Evolutionary conservation across 2,329 filamentous ascomycete genomes (phyloP).

Genomic region (Penicillium rolfsii): DNA sequence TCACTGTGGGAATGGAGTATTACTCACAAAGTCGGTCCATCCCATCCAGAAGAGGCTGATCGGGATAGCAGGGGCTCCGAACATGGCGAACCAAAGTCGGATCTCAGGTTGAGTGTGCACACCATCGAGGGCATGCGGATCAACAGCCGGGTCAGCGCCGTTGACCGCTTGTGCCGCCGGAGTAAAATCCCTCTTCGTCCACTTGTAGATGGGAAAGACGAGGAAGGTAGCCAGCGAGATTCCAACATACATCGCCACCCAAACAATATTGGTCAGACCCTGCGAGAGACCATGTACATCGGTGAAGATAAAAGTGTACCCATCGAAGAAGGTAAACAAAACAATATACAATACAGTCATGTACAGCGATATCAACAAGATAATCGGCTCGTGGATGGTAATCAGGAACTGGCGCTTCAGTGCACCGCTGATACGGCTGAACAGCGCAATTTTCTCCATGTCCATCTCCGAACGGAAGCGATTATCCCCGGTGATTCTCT

Average conservation of each 20-base stretch:
- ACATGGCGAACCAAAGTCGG: slow-evolving; percentile 59
- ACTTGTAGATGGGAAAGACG: slow-evolving; percentile 52
- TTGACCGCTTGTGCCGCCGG: slow-evolving; percentile 36
- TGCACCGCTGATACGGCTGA: slow-evolving; percentile 47
- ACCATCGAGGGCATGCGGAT: slow-evolving; percentile 20
- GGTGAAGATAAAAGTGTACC: slow-evolving; percentile 57
- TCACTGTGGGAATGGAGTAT: background rate
- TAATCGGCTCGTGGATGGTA: slow-evolving; percentile 51
- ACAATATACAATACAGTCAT: slow-evolving; percentile 43
- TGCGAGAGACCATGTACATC: slow-evolving; percentile 53
- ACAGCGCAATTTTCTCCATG: slow-evolving; percentile 48
- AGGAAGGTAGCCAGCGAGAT: slow-evolving; percentile 42
- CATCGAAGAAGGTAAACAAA: slow-evolving; percentile 48
- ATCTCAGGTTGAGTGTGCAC: slow-evolving; percentile 53
- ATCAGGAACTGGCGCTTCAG: slow-evolving; percentile 56
- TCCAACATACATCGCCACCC: slow-evolving; percentile 54
- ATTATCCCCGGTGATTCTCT: slow-evolving; percentile 46
- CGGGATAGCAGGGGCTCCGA: slow-evolving; percentile 56
- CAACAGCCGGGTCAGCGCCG: slow-evolving; percentile 9
- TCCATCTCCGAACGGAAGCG: slow-evolving; percentile 55
- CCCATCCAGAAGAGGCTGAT: slow-evolving; percentile 63
- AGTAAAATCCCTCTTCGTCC: slow-evolving; percentile 50
- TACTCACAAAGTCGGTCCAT: slow-evolving; percentile 50
- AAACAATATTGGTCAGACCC: slow-evolving; percentile 55
- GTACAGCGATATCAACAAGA: slow-evolving; percentile 39